Evolutionary conservation across 495 filamentous ascomycete genomes (phyloP), one percentile per base, ranked within the genome.

Genomic region (Cudoniella acicularis): DNA sequence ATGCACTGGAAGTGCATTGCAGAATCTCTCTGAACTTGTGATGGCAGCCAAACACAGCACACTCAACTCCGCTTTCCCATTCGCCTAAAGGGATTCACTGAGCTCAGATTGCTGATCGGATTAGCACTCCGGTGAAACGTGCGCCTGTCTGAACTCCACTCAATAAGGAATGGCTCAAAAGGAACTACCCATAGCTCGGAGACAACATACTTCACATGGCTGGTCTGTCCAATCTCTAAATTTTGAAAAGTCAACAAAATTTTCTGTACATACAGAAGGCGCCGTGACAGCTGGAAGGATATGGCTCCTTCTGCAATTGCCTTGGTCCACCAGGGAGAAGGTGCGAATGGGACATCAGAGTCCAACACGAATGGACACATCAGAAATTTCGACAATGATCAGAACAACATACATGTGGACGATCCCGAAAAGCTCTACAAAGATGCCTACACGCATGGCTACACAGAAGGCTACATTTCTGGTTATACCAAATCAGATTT

Each of bases 371-470:
- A 54, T 9, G 27, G 23, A 16, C 26, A 43, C 13, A 18, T 36
- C 4, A 13, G 4, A 6, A 36, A 4, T 13, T 6, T 4, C 30
- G 30, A 42, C 8, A n/a, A 42, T 10, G 11, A 9, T 17, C 25
- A 21, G 9, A 54, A 42, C 20, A 16, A 52, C 50, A 68, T 66
- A 61, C 57, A 66, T 57, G 56, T 57, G 45, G 52, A 64, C 49
- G 63, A 65, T 42, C 62, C 59, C 61, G 60, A 61, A 59, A 65
- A 51, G 55, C 58, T 65, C 60, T 69, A 72, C 60, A 67, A 67
- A 49, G 71, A 72, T 57, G 71, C 68, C 27, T 68, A 75, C 54
- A 60, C 66, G 13, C 73, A 75, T 47, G 74, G 71, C 22, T 67
- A 71, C 45, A 62, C 69, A 42, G 75, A 76, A 46, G 70, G 73